Conservation (phyloP, 495 filamentous ascomycete species). For the Parachaetomium inaequale region DNA sequence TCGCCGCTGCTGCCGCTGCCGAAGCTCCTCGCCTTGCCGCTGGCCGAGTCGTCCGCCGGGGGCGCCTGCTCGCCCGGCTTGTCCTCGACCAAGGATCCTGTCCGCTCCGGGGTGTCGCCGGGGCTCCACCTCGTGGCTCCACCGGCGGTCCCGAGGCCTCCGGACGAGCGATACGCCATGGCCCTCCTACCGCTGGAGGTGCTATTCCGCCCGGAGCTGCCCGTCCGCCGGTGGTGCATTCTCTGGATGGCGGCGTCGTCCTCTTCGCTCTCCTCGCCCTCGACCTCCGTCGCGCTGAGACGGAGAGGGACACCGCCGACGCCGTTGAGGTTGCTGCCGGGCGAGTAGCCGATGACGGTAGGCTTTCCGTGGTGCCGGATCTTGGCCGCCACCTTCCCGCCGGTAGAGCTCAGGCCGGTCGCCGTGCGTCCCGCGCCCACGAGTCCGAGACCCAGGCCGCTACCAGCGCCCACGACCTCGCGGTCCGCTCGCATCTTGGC, state of each 20-base stretch:
- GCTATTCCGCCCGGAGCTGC: slow-evolving; percentile 74
- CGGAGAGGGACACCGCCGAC: slow-evolving; percentile 79
- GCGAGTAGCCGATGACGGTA: slow-evolving; percentile 66
- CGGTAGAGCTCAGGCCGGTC: slow-evolving; percentile 51
- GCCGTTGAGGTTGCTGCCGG: slow-evolving; percentile 68
- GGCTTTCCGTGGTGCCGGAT: slow-evolving; percentile 75
- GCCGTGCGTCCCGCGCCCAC: slow-evolving; percentile 53
- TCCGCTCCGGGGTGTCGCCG: slow-evolving; percentile 60
- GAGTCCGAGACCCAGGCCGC: slow-evolving; percentile 21
- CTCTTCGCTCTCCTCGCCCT: slow-evolving; percentile 73
- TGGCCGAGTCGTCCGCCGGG: slow-evolving; percentile 41
- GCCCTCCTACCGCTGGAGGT: slow-evolving; percentile 63
- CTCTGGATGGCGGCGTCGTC: slow-evolving; percentile 58
- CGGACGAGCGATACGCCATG: slow-evolving; percentile 53
- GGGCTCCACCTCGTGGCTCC: slow-evolving; percentile 59
- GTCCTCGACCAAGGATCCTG: slow-evolving; percentile 43
- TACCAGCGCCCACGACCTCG: slow-evolving; percentile 58
- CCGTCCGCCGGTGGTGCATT: slow-evolving; percentile 66
- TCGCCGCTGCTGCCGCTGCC: slow-evolving; percentile 54
- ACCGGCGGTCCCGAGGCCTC: slow-evolving; percentile 32
- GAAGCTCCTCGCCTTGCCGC: slow-evolving; percentile 43
- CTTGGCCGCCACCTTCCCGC: slow-evolving; percentile 62
- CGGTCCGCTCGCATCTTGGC: slow-evolving; percentile 80
- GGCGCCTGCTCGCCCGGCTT: slow-evolving; percentile 26
- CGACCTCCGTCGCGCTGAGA: slow-evolving; percentile 89